These are phyloP conservation scores for Aureobasidium namibiae DNA, from an alignment of 2,329 filamentous ascomycete genomes.

Conservation along the genomic window DNA sequence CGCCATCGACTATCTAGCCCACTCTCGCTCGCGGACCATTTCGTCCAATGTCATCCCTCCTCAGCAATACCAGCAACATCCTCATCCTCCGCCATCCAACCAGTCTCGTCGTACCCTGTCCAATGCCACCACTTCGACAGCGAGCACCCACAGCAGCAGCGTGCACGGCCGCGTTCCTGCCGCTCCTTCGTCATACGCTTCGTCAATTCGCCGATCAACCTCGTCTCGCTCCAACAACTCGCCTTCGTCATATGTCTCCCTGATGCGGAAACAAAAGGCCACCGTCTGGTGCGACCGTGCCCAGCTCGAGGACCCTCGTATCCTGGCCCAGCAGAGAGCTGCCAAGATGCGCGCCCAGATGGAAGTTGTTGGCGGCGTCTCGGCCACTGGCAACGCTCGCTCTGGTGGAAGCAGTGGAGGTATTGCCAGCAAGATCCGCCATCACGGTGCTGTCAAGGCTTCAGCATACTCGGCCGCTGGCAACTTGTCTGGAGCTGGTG, in stretches of 20 bases:
- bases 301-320: slow-evolving; percentile 81
- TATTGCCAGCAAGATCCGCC: slow-evolving; percentile 78
- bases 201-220: slow-evolving; percentile 59
- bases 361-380: slow-evolving; percentile 62
- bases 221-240: slow-evolving; percentile 59
- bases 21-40: slow-evolving; percentile 34
- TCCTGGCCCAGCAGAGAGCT: slow-evolving; percentile 72
- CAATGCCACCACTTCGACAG: slow-evolving; percentile 63
- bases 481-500: slow-evolving; percentile 67
- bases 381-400: slow-evolving; percentile 20
- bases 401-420: slow-evolving; percentile 30
- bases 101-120: slow-evolving; percentile 50
- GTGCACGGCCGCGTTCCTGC: slow-evolving; percentile 39
- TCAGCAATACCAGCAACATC: slow-evolving; percentile 21
- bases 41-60: slow-evolving; percentile 21
- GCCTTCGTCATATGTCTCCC: slow-evolving; percentile 77
- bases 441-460: slow-evolving; percentile 72
- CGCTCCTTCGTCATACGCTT: slow-evolving; percentile 27
- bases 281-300: slow-evolving; percentile 97
- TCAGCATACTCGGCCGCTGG: slow-evolving; percentile 66
- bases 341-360: slow-evolving; percentile 80
- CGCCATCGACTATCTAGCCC: slow-evolving; percentile 30
- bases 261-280: slow-evolving; percentile 94
- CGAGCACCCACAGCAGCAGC: slow-evolving; percentile 31
- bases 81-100: slow-evolving; percentile 11